Conservation (phyloP, 2,329 filamentous ascomycete genomes). For the Pseudopithomyces chartarum region DNA sequence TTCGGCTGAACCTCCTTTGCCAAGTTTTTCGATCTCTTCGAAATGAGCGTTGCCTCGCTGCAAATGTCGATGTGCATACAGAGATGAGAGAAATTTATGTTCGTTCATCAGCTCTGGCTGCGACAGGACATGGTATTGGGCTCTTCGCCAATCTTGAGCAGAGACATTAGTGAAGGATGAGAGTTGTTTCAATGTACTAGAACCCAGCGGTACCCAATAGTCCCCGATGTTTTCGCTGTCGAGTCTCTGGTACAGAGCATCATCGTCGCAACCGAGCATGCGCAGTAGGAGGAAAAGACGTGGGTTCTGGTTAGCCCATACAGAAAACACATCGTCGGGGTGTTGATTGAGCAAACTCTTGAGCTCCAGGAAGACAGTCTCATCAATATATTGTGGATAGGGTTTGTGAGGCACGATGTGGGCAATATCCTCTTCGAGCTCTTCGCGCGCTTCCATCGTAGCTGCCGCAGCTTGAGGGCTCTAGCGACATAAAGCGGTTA, state of each 20-base stretch:
- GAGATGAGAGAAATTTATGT: constrained; percentile 15
- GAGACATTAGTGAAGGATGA: constrained; percentile 7
- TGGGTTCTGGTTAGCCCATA: constrained; percentile 18
- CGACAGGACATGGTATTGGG: constrained; percentile 21
- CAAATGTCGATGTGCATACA: constrained; percentile 18
- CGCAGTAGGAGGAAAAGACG: constrained; percentile 23
- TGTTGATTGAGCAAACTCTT: constrained; percentile 15
- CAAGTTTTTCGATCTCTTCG: constrained; percentile 19
- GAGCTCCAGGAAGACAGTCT: constrained; percentile 24
- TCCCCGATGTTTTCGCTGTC: constrained; percentile 18
- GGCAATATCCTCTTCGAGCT: constrained; percentile 14
- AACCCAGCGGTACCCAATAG: constrained; percentile 19
- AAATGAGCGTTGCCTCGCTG: constrained; percentile 13
- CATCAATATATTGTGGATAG: constrained; percentile 22
- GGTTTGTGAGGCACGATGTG: constrained; percentile 17
- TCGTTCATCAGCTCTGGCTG: constrained; percentile 20
- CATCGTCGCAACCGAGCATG: constrained; percentile 22
- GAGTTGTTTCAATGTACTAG: constrained; percentile 11
- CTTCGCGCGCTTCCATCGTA: constrained; percentile 10
- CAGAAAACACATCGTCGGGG: constrained; percentile 12
- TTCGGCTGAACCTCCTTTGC: constrained; percentile 21
- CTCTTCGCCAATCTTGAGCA: constrained; percentile 9
- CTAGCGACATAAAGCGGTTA: constrained; percentile 5
- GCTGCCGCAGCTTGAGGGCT: neutral
- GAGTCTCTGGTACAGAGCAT: constrained; percentile 17